Conservation (phyloP, 306 rosid species). For the Quercus variabilis region DNA sequence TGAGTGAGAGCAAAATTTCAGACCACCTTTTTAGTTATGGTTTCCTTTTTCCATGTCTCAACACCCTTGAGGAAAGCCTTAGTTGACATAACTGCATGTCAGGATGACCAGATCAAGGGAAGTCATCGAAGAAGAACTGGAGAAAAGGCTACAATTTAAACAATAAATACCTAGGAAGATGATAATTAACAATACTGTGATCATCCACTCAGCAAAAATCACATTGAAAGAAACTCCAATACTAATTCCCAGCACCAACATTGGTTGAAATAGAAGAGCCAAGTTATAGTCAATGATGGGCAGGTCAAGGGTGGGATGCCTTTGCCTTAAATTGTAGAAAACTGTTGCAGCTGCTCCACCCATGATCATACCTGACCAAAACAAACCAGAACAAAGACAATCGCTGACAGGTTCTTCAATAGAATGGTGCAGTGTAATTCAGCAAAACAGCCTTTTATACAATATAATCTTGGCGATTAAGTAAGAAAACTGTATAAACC, state of each 20-base stretch:
- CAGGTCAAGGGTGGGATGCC: slow-evolving; percentile 69
- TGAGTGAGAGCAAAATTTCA: background rate
- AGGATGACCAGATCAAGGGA: slow-evolving; percentile 1
- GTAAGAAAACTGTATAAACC: too few species aligned
- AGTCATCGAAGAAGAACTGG: background rate
- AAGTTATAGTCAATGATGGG: slow-evolving; percentile 89
- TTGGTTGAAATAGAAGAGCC: slow-evolving; percentile 85
- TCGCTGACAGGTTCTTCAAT: background rate
- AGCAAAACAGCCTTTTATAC: background rate
- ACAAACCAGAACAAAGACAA: background rate
- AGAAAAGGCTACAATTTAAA: background rate
- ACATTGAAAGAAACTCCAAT: slow-evolving; percentile 88
- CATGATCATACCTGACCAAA: slow-evolving; percentile 80
- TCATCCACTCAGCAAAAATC: slow-evolving; percentile 87
- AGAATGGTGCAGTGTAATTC: background rate
- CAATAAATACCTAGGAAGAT: slow-evolving; percentile 53
- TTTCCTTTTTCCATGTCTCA: slow-evolving; percentile 93
- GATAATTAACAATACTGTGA: slow-evolving; percentile 77
- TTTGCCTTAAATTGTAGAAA: slow-evolving; percentile 69
- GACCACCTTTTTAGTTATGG: slow-evolving; percentile 66
- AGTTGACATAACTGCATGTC: slow-evolving; percentile 64
- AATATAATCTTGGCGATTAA: background rate
- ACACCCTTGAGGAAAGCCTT: slow-evolving; percentile 83
- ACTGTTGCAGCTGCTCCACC: slow-evolving; percentile 85
- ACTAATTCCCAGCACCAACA: slow-evolving; percentile 97